Percentiles rank a stretch among this genome's conserved stretches.
Evolutionary conservation across 202 grass and related monocot species (phyloP).

Genomic region (Setaria viridis): DNA sequence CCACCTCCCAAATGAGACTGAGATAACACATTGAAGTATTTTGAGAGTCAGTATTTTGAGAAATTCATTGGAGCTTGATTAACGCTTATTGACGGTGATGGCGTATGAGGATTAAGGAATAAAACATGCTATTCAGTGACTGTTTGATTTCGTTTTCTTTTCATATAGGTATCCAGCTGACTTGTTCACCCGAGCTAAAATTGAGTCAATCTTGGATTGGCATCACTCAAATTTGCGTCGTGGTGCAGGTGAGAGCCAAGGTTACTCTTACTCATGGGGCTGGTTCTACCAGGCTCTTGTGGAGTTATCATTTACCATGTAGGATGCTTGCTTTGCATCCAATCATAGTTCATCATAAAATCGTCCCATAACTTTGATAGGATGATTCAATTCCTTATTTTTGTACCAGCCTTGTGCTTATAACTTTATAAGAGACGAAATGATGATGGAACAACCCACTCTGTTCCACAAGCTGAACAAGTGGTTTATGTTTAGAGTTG

Average conservation of each 20-base stretch:
- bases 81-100: too few relatives aligned
- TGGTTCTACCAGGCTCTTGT: not conserved
- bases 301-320: not conserved
- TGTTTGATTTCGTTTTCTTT: not conserved
- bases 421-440: not conserved
- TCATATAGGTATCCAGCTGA: slow-evolving; percentile 81
- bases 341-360: not conserved
- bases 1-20: not conserved
- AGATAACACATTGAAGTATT: not conserved
- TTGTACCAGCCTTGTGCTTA: slow-evolving; percentile 5
- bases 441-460: not conserved
- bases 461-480: not conserved
- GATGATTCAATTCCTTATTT: not conserved
- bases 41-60: too few relatives aligned
- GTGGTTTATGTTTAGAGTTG: slow-evolving; percentile 2
- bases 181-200: slow-evolving; percentile 79
- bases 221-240: slow-evolving; percentile 85
- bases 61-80: too few relatives aligned
- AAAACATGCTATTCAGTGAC: not conserved
- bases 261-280: not conserved
- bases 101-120: too few relatives aligned
- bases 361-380: not conserved
- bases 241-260: slow-evolving; percentile 58
- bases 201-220: slow-evolving; percentile 95
- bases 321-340: not conserved